phyloP scores from a whole-genome alignment of 148 eudicot genomes.

The Heliamphora exappendiculata region DNA sequence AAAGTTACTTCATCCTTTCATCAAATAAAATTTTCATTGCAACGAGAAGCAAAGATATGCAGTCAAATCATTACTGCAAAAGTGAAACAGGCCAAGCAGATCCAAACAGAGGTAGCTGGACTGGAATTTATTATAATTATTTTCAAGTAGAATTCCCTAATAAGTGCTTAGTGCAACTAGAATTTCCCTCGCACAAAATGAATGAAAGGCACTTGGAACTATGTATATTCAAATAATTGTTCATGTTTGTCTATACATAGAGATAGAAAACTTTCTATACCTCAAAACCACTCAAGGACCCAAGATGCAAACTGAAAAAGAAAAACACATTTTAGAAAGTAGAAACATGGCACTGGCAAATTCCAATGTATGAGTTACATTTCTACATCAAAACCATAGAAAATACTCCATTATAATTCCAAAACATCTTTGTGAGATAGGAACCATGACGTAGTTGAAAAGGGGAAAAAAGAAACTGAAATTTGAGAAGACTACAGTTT shows the following conservation, averaged over 20 bases:
- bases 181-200: slow-evolving; percentile 1
- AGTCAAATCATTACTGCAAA: neutral
- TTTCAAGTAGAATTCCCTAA: neutral
- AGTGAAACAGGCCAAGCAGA: neutral
- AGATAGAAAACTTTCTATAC: neutral
- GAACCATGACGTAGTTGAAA: neutral
- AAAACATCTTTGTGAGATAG: neutral
- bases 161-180: neutral
- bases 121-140: no score
- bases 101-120: no score
- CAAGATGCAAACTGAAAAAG: neutral
- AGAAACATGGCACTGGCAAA: neutral
- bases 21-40: neutral
- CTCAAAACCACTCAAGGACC: neutral
- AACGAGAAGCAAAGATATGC: neutral
- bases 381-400: neutral
- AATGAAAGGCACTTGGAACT: neutral
- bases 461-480: neutral
- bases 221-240: neutral
- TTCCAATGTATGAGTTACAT: neutral
- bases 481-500: neutral
- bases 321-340: neutral
- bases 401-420: neutral
- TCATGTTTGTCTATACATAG: neutral
- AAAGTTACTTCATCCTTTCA: neutral